Conservation (phyloP, 2,329 filamentous ascomycete species). For the Aspergillus brunneoviolaceus region DNA sequence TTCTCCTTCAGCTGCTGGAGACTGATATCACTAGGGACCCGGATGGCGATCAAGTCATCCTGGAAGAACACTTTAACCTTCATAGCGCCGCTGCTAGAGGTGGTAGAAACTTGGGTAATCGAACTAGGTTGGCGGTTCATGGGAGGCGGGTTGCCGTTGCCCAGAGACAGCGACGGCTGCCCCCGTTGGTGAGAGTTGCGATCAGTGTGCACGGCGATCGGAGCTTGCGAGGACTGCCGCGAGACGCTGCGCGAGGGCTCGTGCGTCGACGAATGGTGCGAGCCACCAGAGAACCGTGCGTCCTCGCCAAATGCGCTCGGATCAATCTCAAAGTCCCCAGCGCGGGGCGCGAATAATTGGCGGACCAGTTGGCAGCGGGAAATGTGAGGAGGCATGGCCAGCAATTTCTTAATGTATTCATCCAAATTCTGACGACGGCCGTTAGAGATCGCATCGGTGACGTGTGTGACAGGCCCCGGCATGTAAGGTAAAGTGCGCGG, state of each 20-base stretch:
- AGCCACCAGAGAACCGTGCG: constrained; percentile 71
- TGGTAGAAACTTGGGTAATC: constrained; percentile 46
- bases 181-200: constrained; percentile 43
- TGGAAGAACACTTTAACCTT: constrained; percentile 97
- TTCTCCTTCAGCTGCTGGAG: constrained; percentile 79
- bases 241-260: constrained; percentile 62
- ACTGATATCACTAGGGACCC: constrained; percentile 76
- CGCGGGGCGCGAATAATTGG: constrained; percentile 84
- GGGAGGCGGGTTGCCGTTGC: constrained; percentile 41
- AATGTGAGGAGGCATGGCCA: constrained; percentile 81
- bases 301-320: constrained; percentile 64
- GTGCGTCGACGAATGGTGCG: constrained; percentile 64
- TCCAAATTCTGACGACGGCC: constrained; percentile 89
- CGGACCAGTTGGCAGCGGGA: constrained; percentile 79
- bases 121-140: constrained; percentile 55
- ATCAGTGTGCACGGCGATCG: constrained; percentile 53
- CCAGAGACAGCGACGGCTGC: constrained; percentile 33
- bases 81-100: constrained; percentile 56
- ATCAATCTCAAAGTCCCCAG: constrained; percentile 92
- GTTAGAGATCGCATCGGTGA: constrained; percentile 96
- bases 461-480: constrained; percentile 95
- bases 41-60: constrained; percentile 86
- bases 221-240: constrained; percentile 64
- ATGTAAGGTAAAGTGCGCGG: constrained; percentile 90
- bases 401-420: constrained; percentile 89